These are phyloP conservation scores for Lentinula boryana DNA, from an alignment of 768 basidiomycete species.

Conservation along the genomic window DNA sequence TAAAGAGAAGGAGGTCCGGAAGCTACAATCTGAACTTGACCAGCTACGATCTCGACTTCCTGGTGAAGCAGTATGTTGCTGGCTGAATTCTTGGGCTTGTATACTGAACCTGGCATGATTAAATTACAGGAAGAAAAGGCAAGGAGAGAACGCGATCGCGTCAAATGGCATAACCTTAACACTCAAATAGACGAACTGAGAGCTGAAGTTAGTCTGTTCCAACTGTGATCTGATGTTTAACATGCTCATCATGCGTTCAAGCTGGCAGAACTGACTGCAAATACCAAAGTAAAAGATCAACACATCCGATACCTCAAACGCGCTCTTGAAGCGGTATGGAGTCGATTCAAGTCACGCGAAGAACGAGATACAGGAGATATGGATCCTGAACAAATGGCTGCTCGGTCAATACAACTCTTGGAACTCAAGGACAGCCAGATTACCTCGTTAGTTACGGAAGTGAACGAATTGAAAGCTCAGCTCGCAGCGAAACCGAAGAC, in stretches of 20 bases:
- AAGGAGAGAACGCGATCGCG: slow-evolving; percentile 69
- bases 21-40: slow-evolving; percentile 69
- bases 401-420: slow-evolving; percentile 63
- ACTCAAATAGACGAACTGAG: slow-evolving; percentile 74
- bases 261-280: slow-evolving; percentile 17
- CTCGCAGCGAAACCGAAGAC: slow-evolving; percentile 48
- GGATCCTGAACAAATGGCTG: slow-evolving; percentile 65
- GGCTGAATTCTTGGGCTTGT: background rate
- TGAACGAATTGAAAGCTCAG: slow-evolving; percentile 45
- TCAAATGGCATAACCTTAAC: slow-evolving; percentile 64
- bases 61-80: slow-evolving; percentile 47
- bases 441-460: slow-evolving; percentile 25
- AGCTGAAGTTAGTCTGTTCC: slow-evolving; percentile 43
- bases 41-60: slow-evolving; percentile 54
- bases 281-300: slow-evolving; percentile 49
- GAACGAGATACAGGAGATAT: slow-evolving; percentile 41
- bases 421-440: slow-evolving; percentile 68
- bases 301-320: slow-evolving; percentile 74
- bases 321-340: slow-evolving; percentile 84
- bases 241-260: background rate
- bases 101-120: background rate
- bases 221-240: background rate
- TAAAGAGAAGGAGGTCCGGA: slow-evolving; percentile 81
- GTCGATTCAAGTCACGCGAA: slow-evolving; percentile 60
- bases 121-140: slow-evolving; percentile 58